A percentile compares a stretch with the other conserved stretches of the same genome.
phyloP scores from a whole-genome alignment of 2,329 filamentous ascomycete species.

The Nigrospora oryzae region DNA sequence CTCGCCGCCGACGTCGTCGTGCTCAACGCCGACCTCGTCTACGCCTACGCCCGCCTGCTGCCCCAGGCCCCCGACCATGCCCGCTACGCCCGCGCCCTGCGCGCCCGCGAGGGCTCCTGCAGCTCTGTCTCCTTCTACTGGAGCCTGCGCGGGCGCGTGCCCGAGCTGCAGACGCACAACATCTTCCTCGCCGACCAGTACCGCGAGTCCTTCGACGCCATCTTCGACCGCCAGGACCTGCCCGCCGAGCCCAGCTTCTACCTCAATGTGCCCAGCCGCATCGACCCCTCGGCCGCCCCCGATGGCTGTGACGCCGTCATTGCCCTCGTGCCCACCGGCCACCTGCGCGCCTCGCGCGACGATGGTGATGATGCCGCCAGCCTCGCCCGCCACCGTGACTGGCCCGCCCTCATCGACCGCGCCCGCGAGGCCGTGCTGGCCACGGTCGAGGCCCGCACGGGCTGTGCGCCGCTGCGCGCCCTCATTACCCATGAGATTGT shows the following conservation, averaged over 20 bases:
- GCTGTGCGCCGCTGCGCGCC: conserved; percentile 36
- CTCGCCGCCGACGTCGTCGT: conserved; percentile 58
- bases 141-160: conserved; percentile 51
- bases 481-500: conserved; percentile 52
- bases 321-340: conserved; percentile 64
- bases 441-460: conserved; percentile 53
- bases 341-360: conserved; percentile 44
- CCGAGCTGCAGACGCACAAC: conserved; percentile 62
- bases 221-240: conserved; percentile 61
- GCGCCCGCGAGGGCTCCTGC: conserved; percentile 51
- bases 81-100: conserved; percentile 27
- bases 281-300: conserved; percentile 61
- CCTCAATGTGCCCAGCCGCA: conserved; percentile 64
- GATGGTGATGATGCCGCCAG: conserved; percentile 16
- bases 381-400: conserved; percentile 40
- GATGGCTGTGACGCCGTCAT: conserved; percentile 56
- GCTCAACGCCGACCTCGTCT: conserved; percentile 66
- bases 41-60: conserved; percentile 65
- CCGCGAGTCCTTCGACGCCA: conserved; percentile 64
- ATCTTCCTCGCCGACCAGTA: conserved; percentile 72
- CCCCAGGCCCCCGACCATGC: conserved; percentile 28
- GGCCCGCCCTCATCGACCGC: conserved; percentile 48
- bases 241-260: conserved; percentile 67
- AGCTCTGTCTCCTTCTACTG: conserved; percentile 74
- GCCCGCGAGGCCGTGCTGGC: conserved; percentile 52